phyloP scores from a whole-genome alignment of 345 rosid species.

The Eucalyptus sideroxylon region DNA sequence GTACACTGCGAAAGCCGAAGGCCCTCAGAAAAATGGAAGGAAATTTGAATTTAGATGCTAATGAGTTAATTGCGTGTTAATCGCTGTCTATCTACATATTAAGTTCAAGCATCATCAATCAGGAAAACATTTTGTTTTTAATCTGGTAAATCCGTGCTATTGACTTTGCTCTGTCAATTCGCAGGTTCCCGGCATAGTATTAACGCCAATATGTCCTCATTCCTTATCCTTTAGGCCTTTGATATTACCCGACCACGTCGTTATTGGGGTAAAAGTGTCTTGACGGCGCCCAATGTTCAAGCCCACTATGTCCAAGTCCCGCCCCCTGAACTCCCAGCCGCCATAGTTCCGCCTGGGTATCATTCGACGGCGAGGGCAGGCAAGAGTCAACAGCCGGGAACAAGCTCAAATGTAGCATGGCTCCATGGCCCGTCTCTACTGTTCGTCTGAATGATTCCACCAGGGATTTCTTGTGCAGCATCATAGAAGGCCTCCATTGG shows the following conservation, averaged over 20 bases:
- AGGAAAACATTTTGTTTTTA: not conserved
- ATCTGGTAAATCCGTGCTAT: not conserved
- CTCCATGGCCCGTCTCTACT: slow-evolving; percentile 94
- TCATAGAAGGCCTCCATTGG: slow-evolving; percentile 95
- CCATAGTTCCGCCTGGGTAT: slow-evolving; percentile 91
- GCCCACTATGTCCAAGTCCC: no score
- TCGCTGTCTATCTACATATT: not conserved
- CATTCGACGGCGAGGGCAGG: slow-evolving; percentile 91
- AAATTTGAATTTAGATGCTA: not conserved
- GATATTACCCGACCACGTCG: slow-evolving; percentile 89
- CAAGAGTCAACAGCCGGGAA: slow-evolving; percentile 66
- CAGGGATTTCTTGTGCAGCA: slow-evolving; percentile 70
- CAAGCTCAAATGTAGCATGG: slow-evolving; percentile 94
- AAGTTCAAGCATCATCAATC: not conserved
- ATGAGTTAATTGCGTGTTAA: not conserved
- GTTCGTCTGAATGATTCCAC: slow-evolving; percentile 84
- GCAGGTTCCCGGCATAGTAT: slow-evolving; percentile 90
- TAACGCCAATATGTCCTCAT: slow-evolving; percentile 95
- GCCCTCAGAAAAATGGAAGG: not conserved
- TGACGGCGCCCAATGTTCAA: not conserved
- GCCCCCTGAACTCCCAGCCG: slow-evolving; percentile 21
- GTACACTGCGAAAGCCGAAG: not conserved
- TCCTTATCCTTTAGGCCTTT: slow-evolving; percentile 93
- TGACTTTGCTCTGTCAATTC: not conserved
- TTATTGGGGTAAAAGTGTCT: slow-evolving; percentile 68